These are phyloP conservation scores for Coemansia sp. DNA, from an alignment of 192 early-diverging fungal genomes.

Conservation along the genomic window DNA sequence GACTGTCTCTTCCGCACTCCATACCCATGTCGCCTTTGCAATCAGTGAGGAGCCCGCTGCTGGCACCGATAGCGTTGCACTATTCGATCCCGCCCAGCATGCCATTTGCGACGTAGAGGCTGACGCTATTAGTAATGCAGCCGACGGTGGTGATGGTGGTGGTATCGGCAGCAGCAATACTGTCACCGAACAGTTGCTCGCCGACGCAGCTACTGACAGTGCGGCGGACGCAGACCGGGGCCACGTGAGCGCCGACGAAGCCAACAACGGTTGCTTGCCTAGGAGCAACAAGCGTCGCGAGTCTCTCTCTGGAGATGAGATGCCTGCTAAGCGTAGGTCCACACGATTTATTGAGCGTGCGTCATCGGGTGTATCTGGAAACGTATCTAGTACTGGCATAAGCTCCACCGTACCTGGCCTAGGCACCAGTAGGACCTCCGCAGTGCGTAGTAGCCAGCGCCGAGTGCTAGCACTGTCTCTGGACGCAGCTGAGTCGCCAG, in stretches of 20 bases:
- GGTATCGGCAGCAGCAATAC: not conserved
- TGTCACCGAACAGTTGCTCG: not conserved
- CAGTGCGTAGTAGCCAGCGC: conserved; percentile 9
- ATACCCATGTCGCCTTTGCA: not conserved
- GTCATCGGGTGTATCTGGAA: not conserved
- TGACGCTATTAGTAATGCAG: not conserved
- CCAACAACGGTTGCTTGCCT: not conserved
- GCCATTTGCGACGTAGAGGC: not conserved
- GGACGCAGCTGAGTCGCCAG: conserved; percentile 20
- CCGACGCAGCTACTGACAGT: not conserved
- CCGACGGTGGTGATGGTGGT: not conserved
- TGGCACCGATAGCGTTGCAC: not conserved
- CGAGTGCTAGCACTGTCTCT: not conserved
- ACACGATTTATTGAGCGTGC: conserved; percentile 50
- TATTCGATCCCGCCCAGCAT: not conserved
- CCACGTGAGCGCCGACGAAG: conserved; percentile 2
- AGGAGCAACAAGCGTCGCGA: conserved; percentile 25
- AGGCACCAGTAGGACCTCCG: not conserved
- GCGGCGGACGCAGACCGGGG: not conserved
- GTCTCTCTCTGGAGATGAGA: conserved; percentile 48
- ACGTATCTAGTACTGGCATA: not conserved
- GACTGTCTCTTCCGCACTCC: not conserved
- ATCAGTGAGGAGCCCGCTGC: not conserved
- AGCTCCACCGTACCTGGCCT: not conserved
- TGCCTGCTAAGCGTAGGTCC: conserved; percentile 51